phyloP scores from a whole-genome alignment of 176 grass and related monocot species.

The Rhynchospora pubera region DNA sequence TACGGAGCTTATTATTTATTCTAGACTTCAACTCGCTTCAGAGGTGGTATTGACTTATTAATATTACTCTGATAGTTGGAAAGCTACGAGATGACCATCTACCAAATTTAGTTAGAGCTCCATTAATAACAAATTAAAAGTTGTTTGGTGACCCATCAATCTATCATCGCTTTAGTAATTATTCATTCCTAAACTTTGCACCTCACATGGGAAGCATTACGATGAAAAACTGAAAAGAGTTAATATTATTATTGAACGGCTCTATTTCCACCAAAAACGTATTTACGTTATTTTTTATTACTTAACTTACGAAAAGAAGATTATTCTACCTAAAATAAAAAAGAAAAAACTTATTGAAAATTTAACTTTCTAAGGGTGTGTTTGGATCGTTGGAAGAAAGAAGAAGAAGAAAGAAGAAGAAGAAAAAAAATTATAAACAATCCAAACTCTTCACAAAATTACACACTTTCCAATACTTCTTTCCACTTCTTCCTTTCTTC shows the following conservation, averaged over 20 bases:
- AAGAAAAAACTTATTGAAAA: neutral
- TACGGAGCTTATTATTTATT: neutral
- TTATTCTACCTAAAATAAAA: neutral
- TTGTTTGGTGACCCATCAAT: neutral
- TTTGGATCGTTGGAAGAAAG: too few relatives aligned
- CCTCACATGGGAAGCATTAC: neutral
- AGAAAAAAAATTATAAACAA: too few relatives aligned
- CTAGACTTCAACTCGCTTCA: neutral
- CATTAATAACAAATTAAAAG: conserved; percentile 7
- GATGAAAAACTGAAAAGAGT: neutral
- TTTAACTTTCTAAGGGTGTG: neutral
- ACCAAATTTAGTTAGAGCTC: conserved; percentile 12
- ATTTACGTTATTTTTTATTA: neutral
- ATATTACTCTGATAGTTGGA: neutral
- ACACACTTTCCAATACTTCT: too few relatives aligned
- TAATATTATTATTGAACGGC: neutral
- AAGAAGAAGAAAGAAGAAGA: too few relatives aligned
- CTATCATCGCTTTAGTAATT: neutral
- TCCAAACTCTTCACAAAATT: too few relatives aligned
- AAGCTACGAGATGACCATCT: neutral
- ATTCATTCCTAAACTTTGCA: neutral
- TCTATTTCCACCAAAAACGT: neutral
- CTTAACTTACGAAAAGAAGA: neutral
- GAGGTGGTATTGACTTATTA: neutral
- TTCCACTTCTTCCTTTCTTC: too few relatives aligned